Evolutionary conservation across 495 filamentous ascomycete species (phyloP), one percentile per base, ranked within the genome.

Genomic region (Cercophora newfieldiana): DNA sequence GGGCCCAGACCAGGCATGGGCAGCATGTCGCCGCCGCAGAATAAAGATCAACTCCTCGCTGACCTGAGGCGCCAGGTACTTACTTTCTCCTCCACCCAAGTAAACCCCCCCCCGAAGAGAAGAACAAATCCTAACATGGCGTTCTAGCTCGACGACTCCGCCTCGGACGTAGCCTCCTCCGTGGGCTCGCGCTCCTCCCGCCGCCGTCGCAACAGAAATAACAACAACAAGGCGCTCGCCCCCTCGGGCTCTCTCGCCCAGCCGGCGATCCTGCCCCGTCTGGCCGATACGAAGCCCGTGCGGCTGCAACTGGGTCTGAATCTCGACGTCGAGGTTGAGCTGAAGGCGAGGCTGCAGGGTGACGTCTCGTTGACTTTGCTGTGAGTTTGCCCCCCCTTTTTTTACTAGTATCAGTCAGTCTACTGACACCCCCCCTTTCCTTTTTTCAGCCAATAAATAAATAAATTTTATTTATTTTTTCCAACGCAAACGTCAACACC

Each of bases 321-420:
- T 14, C 59, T 79, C 72, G 24, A 79, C 69, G 31, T 79, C 68
- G 48, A 78, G 67, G 60, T 79, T 75, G 57, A 79, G 66, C 29
- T 63, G 16, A 63, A 63, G 61, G 61, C 61, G 3, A n/a, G 61
- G 10, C 31, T 63, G 25, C 61, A 56, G 62, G 77, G 75, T 10
- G 77, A 79, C 64, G 66, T 79, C 16, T 74, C 68, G 28, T 37
- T 79, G 63, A 73, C 72, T 30, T 56, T 79, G 56, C 70, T 79
- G 77, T 79, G 57, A 74, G 75, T 67, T 37, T 10, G 6, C 21
- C 29, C 31, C 28, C n/a, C 55, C 25, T 57, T 67, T 37, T 51
- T 50, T 54, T 57, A 16, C 8, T 54, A 18, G 22, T n/a, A 48
- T 25, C 29, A n/a, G n/a, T n/a, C n/a, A n/a, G n/a, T n/a, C n/a